A percentile compares a stretch with the other conserved stretches of the same genome.
Evolutionary conservation across 495 filamentous ascomycete genomes (phyloP).

Genomic region (Letharia lupina): DNA sequence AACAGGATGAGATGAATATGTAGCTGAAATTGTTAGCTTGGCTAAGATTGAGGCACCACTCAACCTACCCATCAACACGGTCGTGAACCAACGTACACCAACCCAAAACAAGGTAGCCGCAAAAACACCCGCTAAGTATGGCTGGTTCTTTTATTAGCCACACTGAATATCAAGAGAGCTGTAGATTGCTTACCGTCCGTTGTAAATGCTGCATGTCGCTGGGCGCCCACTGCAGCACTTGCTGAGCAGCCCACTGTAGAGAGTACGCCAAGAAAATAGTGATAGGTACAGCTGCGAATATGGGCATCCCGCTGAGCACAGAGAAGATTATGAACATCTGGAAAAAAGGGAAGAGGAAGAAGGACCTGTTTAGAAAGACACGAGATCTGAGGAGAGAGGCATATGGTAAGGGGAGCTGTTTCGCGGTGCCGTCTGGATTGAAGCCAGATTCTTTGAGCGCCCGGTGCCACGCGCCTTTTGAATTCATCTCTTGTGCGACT

Average conservation of each 20-base stretch:
- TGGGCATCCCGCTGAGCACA: constrained; percentile 62
- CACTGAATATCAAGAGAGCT: constrained; percentile 6
- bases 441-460: constrained; percentile 81
- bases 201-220: constrained; percentile 80
- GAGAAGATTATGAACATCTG: constrained; percentile 60
- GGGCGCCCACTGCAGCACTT: constrained; percentile 70
- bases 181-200: constrained; percentile 56
- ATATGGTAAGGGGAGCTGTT: constrained; percentile 44
- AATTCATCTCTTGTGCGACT: constrained; percentile 85
- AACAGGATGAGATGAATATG: constrained; percentile 54
- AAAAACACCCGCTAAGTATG: constrained; percentile 89
- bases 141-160: constrained; percentile 39
- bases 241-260: constrained; percentile 71
- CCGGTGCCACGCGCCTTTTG: constrained; percentile 67
- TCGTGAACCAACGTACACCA: constrained; percentile 63
- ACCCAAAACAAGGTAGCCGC: constrained; percentile 78
- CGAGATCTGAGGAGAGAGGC: constrained; percentile 59
- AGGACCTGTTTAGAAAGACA: constrained; percentile 72
- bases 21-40: constrained; percentile 42
- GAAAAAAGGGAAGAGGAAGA: constrained; percentile 82
- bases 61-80: constrained; percentile 59
- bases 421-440: constrained; percentile 64
- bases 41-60: constrained; percentile 14
- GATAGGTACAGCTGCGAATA: constrained; percentile 68
- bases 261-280: constrained; percentile 55